Conservation (phyloP, 805 yeast species). For the Wickerhamomyces hampshirensis region DNA sequence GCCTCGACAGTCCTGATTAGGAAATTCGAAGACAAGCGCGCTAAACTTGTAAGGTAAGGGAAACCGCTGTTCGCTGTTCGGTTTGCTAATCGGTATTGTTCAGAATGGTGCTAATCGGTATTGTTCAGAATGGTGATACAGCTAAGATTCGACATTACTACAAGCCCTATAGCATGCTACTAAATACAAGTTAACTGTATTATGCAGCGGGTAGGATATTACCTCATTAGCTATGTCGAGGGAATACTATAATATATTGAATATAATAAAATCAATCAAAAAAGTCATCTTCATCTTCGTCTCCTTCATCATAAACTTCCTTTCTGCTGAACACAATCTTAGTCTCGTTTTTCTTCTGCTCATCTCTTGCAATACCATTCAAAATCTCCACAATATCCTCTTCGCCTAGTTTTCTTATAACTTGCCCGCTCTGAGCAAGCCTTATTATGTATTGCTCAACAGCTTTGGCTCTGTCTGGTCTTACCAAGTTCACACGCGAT, state of each 20-base stretch:
- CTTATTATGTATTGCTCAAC: slow-evolving; percentile 78
- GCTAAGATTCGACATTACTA: too few relatives aligned
- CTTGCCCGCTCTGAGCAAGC: slow-evolving; percentile 71
- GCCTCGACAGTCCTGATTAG: background rate
- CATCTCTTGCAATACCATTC: slow-evolving; percentile 76
- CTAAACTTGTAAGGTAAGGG: too few relatives aligned
- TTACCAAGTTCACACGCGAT: slow-evolving; percentile 79
- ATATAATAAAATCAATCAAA: slow-evolving; percentile 32
- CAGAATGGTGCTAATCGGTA: too few relatives aligned
- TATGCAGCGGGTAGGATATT: too few relatives aligned
- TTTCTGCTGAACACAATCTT: slow-evolving; percentile 45
- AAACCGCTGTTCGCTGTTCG: too few relatives aligned
- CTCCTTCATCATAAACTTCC: slow-evolving; percentile 18
- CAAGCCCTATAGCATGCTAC: too few relatives aligned
- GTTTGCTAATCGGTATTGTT: too few relatives aligned
- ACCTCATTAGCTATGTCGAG: too few relatives aligned
- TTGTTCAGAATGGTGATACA: too few relatives aligned
- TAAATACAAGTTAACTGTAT: too few relatives aligned
- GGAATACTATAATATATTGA: too few relatives aligned
- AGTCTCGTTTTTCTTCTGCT: slow-evolving; percentile 54
- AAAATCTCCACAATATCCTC: slow-evolving; percentile 77
- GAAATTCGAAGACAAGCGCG: slow-evolving; percentile 1
- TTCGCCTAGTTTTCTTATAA: slow-evolving; percentile 71
- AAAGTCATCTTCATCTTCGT: slow-evolving; percentile 37
- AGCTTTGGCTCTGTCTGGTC: slow-evolving; percentile 85